Percentiles rank a stretch among this genome's conserved stretches.
These are phyloP conservation scores for Lithospermum erythrorhizon DNA, from an alignment of 257 asterid genomes.

Conservation along the genomic window DNA sequence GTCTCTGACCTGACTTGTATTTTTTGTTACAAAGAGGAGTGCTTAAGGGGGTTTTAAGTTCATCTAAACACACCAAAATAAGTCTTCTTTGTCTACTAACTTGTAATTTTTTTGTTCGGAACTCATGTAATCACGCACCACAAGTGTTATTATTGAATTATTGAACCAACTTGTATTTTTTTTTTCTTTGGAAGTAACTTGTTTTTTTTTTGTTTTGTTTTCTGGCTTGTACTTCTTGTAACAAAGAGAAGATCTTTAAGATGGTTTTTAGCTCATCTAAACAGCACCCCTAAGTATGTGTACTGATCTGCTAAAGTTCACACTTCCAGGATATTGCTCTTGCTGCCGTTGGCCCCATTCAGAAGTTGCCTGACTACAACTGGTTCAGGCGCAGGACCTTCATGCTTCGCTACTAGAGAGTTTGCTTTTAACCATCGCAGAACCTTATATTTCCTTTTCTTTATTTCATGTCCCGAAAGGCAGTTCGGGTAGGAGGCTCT, in stretches of 20 bases:
- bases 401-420: slow-evolving; percentile 88
- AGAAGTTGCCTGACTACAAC: slow-evolving; percentile 85
- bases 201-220: too few relatives aligned
- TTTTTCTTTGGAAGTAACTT: too few relatives aligned
- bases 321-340: slow-evolving; percentile 67
- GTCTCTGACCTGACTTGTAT: background rate
- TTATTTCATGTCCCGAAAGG: background rate
- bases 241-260: too few relatives aligned
- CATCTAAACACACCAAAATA: too few relatives aligned
- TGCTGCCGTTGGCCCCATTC: slow-evolving; percentile 72
- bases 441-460: slow-evolving; percentile 3
- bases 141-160: too few relatives aligned
- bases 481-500: slow-evolving; percentile 3
- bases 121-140: too few relatives aligned
- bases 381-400: slow-evolving; percentile 99
- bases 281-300: too few relatives aligned
- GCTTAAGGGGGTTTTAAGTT: background rate
- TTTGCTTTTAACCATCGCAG: slow-evolving; percentile 1
- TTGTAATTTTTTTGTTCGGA: too few relatives aligned
- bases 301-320: background rate
- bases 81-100: too few relatives aligned
- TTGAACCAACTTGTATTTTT: too few relatives aligned
- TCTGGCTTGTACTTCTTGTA: too few relatives aligned
- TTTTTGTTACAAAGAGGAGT: background rate
- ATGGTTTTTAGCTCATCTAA: too few relatives aligned